These are phyloP conservation scores for Hymenoscyphus salicellus DNA, from an alignment of 2,329 filamentous ascomycete genomes.

Conservation along the genomic window DNA sequence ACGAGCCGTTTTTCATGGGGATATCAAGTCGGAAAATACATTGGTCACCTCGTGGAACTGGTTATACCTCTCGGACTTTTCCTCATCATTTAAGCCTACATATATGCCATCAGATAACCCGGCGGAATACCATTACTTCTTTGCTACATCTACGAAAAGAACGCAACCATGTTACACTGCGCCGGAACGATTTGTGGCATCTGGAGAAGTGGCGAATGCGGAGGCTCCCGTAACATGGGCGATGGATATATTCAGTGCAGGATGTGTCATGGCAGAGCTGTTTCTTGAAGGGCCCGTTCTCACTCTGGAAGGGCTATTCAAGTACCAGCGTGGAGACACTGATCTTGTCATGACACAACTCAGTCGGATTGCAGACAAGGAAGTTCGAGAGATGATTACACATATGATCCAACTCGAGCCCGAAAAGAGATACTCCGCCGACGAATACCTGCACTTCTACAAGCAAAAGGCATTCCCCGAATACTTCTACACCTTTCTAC, in stretches of 20 bases:
- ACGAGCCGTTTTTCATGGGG: slow-evolving; percentile 87
- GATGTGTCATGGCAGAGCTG: slow-evolving; percentile 93
- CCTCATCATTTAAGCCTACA: slow-evolving; percentile 89
- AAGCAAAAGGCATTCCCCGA: slow-evolving; percentile 87
- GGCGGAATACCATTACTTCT: slow-evolving; percentile 96
- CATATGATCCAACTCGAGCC: slow-evolving; percentile 97
- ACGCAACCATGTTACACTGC: slow-evolving; percentile 83
- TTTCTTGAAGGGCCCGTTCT: slow-evolving; percentile 97
- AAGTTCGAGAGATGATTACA: slow-evolving; percentile 81
- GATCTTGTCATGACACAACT: slow-evolving; percentile 72
- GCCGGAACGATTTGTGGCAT: slow-evolving; percentile 81
- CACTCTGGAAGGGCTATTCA: slow-evolving; percentile 91
- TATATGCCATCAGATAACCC: slow-evolving; percentile 95
- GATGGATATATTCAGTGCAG: slow-evolving; percentile 97
- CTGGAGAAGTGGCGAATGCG: slow-evolving; percentile 62
- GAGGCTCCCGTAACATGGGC: slow-evolving; percentile 75
- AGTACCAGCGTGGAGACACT: slow-evolving; percentile 89
- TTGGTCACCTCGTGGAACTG: slow-evolving; percentile 99
- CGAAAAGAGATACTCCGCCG: slow-evolving; percentile 84
- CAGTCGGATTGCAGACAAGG: slow-evolving; percentile 80
- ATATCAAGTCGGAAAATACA: slow-evolving; percentile 98
- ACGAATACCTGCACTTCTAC: slow-evolving; percentile 92
- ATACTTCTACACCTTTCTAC: slow-evolving; percentile 96
- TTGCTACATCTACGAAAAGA: slow-evolving; percentile 84
- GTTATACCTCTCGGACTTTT: slow-evolving; percentile 97